These are phyloP conservation scores for Lobosporangium transversale DNA, from an alignment of 192 early-diverging fungal species.

Conservation along the genomic window DNA sequence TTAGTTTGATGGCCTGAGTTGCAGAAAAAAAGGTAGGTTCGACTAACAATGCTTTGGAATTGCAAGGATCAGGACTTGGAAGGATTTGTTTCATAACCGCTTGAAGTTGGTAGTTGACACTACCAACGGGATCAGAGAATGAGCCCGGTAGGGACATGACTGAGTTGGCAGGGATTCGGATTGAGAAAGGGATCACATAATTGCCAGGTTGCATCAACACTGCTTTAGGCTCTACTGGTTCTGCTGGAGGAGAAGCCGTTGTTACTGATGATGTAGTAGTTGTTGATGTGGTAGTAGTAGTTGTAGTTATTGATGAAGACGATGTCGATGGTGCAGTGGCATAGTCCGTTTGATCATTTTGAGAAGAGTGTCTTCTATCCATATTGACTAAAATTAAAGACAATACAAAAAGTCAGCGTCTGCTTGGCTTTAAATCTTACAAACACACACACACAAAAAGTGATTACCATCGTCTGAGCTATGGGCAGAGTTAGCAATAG, in stretches of 20 bases:
- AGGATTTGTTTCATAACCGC: conserved; percentile 51
- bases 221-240: conserved; percentile 35
- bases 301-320: no score
- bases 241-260: conserved; percentile 12
- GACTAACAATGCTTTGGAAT: conserved; percentile 24
- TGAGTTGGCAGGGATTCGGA: conserved; percentile 38
- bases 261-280: conserved; percentile 1
- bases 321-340: no score
- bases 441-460: no score
- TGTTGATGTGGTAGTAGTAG: no score
- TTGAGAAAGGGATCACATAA: conserved; percentile 52
- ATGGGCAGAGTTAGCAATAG: no score
- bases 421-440: no score
- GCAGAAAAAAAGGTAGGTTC: conserved; percentile 41
- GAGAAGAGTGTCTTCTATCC: conserved; percentile 16
- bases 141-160: conserved; percentile 46
- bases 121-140: conserved; percentile 40
- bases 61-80: conserved; percentile 34
- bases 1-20: conserved; percentile 38
- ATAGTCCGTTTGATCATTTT: conserved; percentile 5
- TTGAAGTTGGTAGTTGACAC: conserved; percentile 35
- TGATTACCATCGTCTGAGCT: no score
- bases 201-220: conserved; percentile 51
- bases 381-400: not conserved
- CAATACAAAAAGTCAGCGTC: not conserved